Evolutionary conservation across 192 early-diverging fungal genomes (phyloP).

Genomic region (Mycoemilia scoparia): DNA sequence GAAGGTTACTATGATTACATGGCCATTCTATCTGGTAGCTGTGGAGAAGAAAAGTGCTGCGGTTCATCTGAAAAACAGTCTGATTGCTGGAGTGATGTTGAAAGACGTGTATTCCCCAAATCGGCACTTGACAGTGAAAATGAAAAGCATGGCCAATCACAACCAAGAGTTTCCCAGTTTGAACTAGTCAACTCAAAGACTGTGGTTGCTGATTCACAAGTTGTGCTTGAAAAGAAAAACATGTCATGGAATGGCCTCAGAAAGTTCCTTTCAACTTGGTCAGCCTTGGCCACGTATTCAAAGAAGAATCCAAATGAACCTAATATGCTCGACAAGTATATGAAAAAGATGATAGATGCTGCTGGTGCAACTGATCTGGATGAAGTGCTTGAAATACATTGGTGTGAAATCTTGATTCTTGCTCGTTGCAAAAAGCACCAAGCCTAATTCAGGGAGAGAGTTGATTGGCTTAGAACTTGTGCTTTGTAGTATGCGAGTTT

Average conservation of each 20-base stretch:
- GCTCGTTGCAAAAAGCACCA: too few relatives aligned
- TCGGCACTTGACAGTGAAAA: too few relatives aligned
- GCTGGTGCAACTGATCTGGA: constrained; percentile 9
- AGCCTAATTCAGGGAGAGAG: too few relatives aligned
- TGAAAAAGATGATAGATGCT: constrained; percentile 14
- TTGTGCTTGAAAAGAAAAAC: too few relatives aligned
- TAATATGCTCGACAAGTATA: constrained; percentile 1
- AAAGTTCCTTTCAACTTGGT: constrained; percentile 14
- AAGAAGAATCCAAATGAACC: constrained; percentile 8
- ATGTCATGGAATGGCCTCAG: constrained; percentile 9
- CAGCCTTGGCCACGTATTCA: constrained; percentile 3
- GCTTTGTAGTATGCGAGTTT: too few relatives aligned
- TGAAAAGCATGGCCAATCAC: too few relatives aligned
- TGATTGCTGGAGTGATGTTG: constrained; percentile 6
- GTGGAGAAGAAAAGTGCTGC: too few relatives aligned
- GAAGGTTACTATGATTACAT: constrained; percentile 13
- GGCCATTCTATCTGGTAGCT: constrained; percentile 4
- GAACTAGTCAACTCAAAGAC: constrained; percentile 1
- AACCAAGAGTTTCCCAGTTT: too few relatives aligned
- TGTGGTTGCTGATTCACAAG: too few relatives aligned
- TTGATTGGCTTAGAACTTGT: too few relatives aligned
- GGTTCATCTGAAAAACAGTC: too few relatives aligned
- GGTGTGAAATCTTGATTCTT: constrained; percentile 15
- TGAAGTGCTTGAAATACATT: constrained; percentile 10
- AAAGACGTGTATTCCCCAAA: constrained; percentile 7